phyloP scores from a whole-genome alignment of 2,329 filamentous ascomycete species.

The Thielaviopsis musarum region DNA sequence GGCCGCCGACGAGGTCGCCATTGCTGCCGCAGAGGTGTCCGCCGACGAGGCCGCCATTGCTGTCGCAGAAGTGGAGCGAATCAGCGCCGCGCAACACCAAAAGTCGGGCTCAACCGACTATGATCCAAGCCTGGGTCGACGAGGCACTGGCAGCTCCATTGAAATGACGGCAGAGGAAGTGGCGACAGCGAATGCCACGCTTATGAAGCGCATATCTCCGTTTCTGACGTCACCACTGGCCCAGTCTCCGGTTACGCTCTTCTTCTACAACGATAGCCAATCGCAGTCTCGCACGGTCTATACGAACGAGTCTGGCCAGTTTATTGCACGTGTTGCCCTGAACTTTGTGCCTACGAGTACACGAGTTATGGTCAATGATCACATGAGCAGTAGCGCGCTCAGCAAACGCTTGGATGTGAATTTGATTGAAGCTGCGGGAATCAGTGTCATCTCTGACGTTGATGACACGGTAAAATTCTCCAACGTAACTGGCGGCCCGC shows the following conservation, averaged over 20 bases:
- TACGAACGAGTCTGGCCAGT: constrained; percentile 84
- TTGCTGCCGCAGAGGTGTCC: constrained; percentile 42
- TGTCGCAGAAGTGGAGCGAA: constrained; percentile 52
- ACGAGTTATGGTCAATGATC: constrained; percentile 70
- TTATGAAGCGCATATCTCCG: constrained; percentile 74
- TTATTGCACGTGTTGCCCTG: constrained; percentile 59
- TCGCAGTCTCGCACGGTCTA: constrained; percentile 72
- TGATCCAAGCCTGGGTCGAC: background rate
- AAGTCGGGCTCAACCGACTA: background rate
- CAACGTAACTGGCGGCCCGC: constrained; percentile 69
- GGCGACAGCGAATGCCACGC: constrained; percentile 61
- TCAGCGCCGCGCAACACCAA: background rate
- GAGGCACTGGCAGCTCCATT: background rate
- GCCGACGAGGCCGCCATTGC: constrained; percentile 1
- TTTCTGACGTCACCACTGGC: constrained; percentile 77
- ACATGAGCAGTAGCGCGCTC: constrained; percentile 51
- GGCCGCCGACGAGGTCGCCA: background rate
- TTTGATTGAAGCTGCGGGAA: constrained; percentile 59
- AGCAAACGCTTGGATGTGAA: constrained; percentile 43
- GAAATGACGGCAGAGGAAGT: constrained; percentile 52
- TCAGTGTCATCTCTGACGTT: constrained; percentile 93
- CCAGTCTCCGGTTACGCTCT: constrained; percentile 66
- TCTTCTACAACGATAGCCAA: constrained; percentile 78
- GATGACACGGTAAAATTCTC: constrained; percentile 96
- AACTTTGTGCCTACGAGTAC: constrained; percentile 86